Base-by-base conservation (phyloP, 345 rosid species). In the Gossypium anomalum region DNA sequence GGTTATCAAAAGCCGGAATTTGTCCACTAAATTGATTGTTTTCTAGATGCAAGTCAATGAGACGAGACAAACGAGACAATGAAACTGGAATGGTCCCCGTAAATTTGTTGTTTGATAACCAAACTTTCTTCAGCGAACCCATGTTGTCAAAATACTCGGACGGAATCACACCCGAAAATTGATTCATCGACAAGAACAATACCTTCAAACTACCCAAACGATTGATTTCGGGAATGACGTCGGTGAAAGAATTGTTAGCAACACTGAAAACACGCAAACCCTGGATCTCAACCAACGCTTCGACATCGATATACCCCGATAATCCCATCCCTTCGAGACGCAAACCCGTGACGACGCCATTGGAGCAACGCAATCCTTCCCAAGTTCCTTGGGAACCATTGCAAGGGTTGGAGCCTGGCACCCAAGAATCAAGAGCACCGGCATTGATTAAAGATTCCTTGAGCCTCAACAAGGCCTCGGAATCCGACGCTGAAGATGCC, bases 81-180 rank as follows among this genome's bases (percentile, higher is more conserved):
- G 98, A 90, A 3, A 83, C 5, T 1, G 97, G 99, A 22, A 93
- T 78, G 2, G 61, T 61, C 23, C 99, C 98, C 0, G 83, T 47
- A 76, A 95, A 91, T 67, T 81, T 77, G 76, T 95, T 91, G 48
- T 85, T 17, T 0, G 93, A 81, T 14, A 93, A 79, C 92, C 90
- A 88, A 19, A 85, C 61, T 73, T 86, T 93, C 86, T 88, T 90
- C 70, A 90, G 19, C 0, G 84, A 79, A 4, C 8, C 69, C 98
- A 90, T 90, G 1, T 77, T 84, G 0, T 17, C 56, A 75, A 95
- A 93, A 67, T 80, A 90, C 16, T 78, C 78, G 2, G 79, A 52
- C 0, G 89, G 80, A 6, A 95, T 95, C 45, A 76, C 80, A 14
- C 96, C 94, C 0, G 94, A 88, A 76, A 95, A 93, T 45, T 78